phyloP scores from a whole-genome alignment of 2,329 filamentous ascomycete genomes.

The Ophiobolus disseminans region DNA sequence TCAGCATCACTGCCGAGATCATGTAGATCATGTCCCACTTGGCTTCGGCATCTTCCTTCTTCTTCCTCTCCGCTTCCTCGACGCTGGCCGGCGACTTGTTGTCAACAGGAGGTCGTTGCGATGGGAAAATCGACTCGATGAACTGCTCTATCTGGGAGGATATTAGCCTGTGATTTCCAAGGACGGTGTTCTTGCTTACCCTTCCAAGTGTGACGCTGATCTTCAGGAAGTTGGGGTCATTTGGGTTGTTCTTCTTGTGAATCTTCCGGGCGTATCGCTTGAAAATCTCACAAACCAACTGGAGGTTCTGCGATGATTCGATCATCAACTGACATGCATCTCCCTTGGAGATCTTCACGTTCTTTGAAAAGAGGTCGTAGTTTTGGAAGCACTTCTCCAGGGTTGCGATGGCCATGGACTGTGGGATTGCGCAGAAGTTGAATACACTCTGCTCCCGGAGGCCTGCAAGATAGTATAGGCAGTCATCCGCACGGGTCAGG shows the following conservation, averaged over 20 bases:
- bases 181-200: constrained; percentile 56
- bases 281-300: constrained; percentile 82
- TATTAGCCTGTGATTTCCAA: constrained; percentile 6
- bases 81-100: constrained; percentile 47
- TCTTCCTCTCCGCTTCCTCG: constrained; percentile 64
- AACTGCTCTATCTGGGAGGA: constrained; percentile 83
- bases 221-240: constrained; percentile 88
- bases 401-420: constrained; percentile 96
- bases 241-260: constrained; percentile 90
- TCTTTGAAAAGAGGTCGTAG: constrained; percentile 80
- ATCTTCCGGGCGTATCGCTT: constrained; percentile 79
- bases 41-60: constrained; percentile 60
- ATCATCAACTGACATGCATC: constrained; percentile 91
- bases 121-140: constrained; percentile 91
- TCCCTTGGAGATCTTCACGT: constrained; percentile 97
- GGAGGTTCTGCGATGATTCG: constrained; percentile 89
- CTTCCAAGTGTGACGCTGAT: constrained; percentile 91
- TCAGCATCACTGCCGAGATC: constrained; percentile 68
- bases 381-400: constrained; percentile 93
- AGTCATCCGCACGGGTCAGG: constrained; percentile 85
- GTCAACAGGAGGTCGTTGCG: constrained; percentile 70
- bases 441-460: constrained; percentile 96
- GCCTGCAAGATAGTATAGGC: constrained; percentile 96
- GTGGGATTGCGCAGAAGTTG: constrained; percentile 98
- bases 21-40: constrained; percentile 68